A percentile compares a stretch with the other conserved stretches of the same genome.
Conservation (phyloP, 805 yeast genomes). For the Teunomyces barrocoloradensis region DNA sequence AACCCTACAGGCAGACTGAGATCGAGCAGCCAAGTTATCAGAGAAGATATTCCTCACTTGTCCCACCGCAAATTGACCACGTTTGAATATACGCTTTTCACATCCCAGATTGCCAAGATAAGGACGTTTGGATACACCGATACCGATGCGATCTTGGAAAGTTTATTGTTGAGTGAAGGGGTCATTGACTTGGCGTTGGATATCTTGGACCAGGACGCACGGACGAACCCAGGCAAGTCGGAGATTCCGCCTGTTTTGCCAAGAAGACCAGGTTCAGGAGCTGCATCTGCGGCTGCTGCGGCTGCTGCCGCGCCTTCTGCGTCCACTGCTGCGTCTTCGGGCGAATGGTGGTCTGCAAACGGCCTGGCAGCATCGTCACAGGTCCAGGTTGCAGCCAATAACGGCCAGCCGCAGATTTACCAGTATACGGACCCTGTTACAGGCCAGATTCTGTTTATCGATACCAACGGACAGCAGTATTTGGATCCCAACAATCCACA, state of each 20-base stretch:
- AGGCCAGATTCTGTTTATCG: slow-evolving; percentile 65
- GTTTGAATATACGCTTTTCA: slow-evolving; percentile 51
- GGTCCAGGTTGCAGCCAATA: slow-evolving; percentile 12
- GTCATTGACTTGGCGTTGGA: slow-evolving; percentile 58
- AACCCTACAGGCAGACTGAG: slow-evolving; percentile 13
- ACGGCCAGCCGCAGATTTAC: slow-evolving; percentile 47
- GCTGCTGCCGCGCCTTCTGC: slow-evolving; percentile 2
- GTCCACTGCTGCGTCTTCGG: slow-evolving; percentile 5
- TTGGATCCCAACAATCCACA: slow-evolving; percentile 48
- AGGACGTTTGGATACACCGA: slow-evolving; percentile 55
- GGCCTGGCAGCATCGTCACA: background rate
- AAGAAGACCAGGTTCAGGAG: slow-evolving; percentile 26
- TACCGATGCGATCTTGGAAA: slow-evolving; percentile 59
- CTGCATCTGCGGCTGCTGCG: slow-evolving; percentile 17
- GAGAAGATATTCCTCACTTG: slow-evolving; percentile 33
- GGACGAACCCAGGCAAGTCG: slow-evolving; percentile 31
- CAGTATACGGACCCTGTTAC: slow-evolving; percentile 73
- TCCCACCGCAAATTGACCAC: slow-evolving; percentile 53
- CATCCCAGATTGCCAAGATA: slow-evolving; percentile 45
- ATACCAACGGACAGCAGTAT: slow-evolving; percentile 65
- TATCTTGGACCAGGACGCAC: slow-evolving; percentile 45
- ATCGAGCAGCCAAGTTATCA: slow-evolving; percentile 5
- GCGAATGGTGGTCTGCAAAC: slow-evolving; percentile 32
- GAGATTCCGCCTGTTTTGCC: slow-evolving; percentile 51
- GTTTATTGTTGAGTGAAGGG: slow-evolving; percentile 58